phyloP scores from a whole-genome alignment of 148 eudicot species.

The Diospyros lotus region DNA sequence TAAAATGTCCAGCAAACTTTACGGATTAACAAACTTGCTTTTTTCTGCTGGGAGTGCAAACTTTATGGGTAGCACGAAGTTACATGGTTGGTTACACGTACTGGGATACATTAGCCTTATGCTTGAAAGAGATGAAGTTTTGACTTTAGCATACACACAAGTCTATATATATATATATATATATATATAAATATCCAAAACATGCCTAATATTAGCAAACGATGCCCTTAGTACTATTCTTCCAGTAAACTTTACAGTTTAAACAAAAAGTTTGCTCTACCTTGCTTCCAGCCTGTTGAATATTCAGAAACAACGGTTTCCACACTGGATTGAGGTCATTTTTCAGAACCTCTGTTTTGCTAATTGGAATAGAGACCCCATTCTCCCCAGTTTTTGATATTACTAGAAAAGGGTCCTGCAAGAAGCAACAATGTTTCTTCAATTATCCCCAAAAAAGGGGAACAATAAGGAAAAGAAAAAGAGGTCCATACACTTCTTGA shows the following conservation, averaged over 20 bases:
- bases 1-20: neutral
- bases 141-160: neutral
- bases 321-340: constrained; percentile 76
- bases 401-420: constrained; percentile 90
- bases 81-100: neutral
- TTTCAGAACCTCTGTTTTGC: constrained; percentile 88
- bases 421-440: constrained; percentile 17
- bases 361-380: constrained; percentile 68
- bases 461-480: constrained; percentile 5
- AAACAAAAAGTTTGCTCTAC: constrained; percentile 29
- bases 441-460: too few relatives aligned
- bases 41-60: constrained; percentile 2
- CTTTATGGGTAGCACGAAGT: neutral
- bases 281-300: constrained; percentile 87
- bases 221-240: neutral
- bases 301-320: constrained; percentile 66
- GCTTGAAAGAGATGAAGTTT: neutral
- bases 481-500: constrained; percentile 78
- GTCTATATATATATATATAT: neutral
- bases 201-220: constrained; percentile 6
- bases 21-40: neutral
- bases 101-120: neutral
- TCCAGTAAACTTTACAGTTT: constrained; percentile 6
- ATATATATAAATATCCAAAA: too few relatives aligned
- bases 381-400: constrained; percentile 69